Conservation (phyloP, 1,284 basidiomycete genomes). For the Ceratobasidium sp. region DNA sequence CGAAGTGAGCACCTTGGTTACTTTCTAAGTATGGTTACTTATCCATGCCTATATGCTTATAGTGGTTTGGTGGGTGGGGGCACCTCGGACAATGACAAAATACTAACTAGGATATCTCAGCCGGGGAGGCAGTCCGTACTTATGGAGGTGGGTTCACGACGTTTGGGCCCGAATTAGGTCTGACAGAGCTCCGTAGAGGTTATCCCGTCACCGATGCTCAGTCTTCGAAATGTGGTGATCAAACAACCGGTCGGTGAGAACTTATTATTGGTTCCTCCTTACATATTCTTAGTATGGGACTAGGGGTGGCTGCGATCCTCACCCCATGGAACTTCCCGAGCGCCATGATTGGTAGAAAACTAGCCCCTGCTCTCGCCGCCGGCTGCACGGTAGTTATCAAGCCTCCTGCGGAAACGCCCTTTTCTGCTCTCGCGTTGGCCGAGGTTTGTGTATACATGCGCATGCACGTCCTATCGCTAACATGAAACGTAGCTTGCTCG, state of each 20-base stretch:
- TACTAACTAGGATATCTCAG: constrained; percentile 52
- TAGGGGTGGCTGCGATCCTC: constrained; percentile 62
- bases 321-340: constrained; percentile 94
- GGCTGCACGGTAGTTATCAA: constrained; percentile 97
- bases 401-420: constrained; percentile 94
- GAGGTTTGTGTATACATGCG: constrained; percentile 59
- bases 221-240: constrained; percentile 84
- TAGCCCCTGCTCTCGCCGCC: constrained; percentile 87
- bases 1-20: constrained; percentile 61
- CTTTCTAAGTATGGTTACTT: not conserved
- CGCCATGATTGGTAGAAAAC: constrained; percentile 83
- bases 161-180: constrained; percentile 50
- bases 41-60: constrained; percentile 42
- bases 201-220: constrained; percentile 76
- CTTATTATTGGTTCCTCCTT: constrained; percentile 46
- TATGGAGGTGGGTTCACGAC: constrained; percentile 66
- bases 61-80: constrained; percentile 69
- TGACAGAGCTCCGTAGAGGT: constrained; percentile 60
- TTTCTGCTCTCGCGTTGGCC: constrained; percentile 85
- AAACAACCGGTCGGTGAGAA: constrained; percentile 87
- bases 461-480: constrained; percentile 8
- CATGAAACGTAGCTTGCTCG: constrained; percentile 67
- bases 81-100: not conserved
- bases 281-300: constrained; percentile 47
- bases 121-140: constrained; percentile 84